phyloP scores from a whole-genome alignment of 2,329 filamentous ascomycete genomes.

The Penicillium janthinellum region DNA sequence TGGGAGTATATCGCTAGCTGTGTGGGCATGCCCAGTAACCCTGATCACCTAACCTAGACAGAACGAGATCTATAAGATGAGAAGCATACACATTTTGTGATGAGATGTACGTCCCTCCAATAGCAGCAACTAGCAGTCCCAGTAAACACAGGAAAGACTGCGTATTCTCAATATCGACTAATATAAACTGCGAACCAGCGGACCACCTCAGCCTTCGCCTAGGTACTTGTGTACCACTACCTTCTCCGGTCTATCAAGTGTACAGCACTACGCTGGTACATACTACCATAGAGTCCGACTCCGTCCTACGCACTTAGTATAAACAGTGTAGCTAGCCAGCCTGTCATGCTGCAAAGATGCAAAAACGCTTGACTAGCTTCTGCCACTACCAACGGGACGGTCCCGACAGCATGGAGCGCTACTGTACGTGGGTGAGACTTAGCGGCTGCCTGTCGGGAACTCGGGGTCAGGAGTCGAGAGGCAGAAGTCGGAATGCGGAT shows the following conservation, averaged over 20 bases:
- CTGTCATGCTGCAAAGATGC: not conserved
- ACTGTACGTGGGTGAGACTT: not conserved
- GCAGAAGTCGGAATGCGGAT: no score
- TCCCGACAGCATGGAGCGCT: not conserved
- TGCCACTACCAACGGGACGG: not conserved
- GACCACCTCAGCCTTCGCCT: not conserved
- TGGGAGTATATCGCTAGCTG: no score
- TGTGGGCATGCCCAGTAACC: no score
- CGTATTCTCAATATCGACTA: not conserved
- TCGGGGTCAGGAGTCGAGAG: no score
- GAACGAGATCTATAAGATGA: not conserved
- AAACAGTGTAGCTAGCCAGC: not conserved
- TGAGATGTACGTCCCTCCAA: not conserved
- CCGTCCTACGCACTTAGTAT: no score
- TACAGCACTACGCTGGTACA: no score
- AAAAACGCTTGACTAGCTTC: not conserved
- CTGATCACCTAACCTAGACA: no score
- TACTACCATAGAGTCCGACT: no score
- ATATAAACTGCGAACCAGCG: not conserved
- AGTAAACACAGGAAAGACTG: not conserved
- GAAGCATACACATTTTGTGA: not conserved
- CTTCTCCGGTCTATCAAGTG: no score
- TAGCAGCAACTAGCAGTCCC: not conserved
- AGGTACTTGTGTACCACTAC: not conserved
- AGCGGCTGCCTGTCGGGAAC: not conserved